A percentile compares a stretch with the other conserved stretches of the same genome.
phyloP scores from a whole-genome alignment of 306 rosid genomes.

The Corylus americana region DNA sequence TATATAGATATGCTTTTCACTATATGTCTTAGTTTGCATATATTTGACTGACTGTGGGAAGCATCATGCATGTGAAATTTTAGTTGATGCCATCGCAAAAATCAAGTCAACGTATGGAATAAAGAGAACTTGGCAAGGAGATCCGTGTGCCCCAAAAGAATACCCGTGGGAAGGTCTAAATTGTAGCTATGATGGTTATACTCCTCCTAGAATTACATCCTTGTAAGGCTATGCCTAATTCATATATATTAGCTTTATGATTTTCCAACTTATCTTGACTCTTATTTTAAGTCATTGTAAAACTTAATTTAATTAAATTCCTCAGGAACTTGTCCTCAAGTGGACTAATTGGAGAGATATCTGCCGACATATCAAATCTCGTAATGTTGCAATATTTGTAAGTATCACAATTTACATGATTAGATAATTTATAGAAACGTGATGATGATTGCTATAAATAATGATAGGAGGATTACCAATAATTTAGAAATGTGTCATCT shows the following conservation, averaged over 20 bases:
- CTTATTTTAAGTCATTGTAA: not conserved
- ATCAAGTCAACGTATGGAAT: constrained; percentile 51
- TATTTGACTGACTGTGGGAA: too few species aligned
- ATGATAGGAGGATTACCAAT: too few species aligned
- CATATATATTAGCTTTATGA: not conserved
- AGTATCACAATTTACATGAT: constrained; percentile 23
- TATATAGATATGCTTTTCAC: not conserved
- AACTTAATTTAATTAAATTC: constrained; percentile 1
- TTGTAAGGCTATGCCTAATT: not conserved
- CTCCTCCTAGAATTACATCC: not conserved
- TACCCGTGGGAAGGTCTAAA: constrained; percentile 58
- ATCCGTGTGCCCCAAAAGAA: constrained; percentile 52
- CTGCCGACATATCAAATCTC: constrained; percentile 38
- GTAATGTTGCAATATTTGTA: constrained; percentile 44
- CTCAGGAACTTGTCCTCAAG: constrained; percentile 50
- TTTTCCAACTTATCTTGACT: not conserved
- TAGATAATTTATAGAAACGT: not conserved
- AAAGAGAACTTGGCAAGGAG: constrained; percentile 61
- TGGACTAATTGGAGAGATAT: constrained; percentile 43
- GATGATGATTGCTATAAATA: not conserved
- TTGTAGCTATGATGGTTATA: constrained; percentile 28
- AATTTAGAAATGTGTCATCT: too few species aligned
- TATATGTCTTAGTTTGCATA: not conserved
- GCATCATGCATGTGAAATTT: not conserved
- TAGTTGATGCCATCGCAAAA: constrained; percentile 52